Evolutionary conservation across 2,329 filamentous ascomycete species (phyloP), one percentile per base, ranked within the genome.

Genomic region (Myriosclerotinia duriaeana): DNA sequence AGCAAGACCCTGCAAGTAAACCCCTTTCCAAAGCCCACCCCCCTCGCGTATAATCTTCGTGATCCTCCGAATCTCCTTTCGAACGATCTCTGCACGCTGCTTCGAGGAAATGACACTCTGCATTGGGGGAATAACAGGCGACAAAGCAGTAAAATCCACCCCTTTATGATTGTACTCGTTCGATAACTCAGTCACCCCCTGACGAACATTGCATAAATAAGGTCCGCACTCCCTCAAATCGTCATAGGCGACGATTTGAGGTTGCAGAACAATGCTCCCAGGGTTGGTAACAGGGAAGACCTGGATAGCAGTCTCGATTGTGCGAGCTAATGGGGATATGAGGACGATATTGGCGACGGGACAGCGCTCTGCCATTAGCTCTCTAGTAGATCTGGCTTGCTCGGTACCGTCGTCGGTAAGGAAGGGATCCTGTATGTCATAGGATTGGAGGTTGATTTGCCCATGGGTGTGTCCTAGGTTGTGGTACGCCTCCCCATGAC

Each of bases 401-500:
- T 48, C 11, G 1, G n/a, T 26, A 0, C 62, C 62, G 8, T 15
- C 12, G 3, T 14, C 7, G 11, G 62, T 64, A 5, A 64, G 53
- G 5, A 3, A 7, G 6, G 62, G 62, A 36, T 64, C 62, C 3
- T 2, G 30, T 15, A 64, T 48, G 5, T 30, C 11, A 22, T 46
- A 64, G 12, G 62, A 64, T 20, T 46, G 12, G n/a, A 3, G 20
- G 17, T 64, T 64, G 17, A 40, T n/a, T 50, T 50, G 34, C 11
- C 42, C 34, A 12, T n/a, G 1, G 5, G 6, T 1, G 15, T 64
- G 53, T 26, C 53, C 62, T 1, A 64, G 11, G 15, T 64, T 64
- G 15, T 64, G 62, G 30, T 64, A 58, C 14, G 53, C 62, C 5
- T 64, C 53, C 9, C 62, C 62, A 48, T 64, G 62, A 14, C 62